Conservation (phyloP, 2,329 filamentous ascomycete species). For the Coniosporium tulheliwenetii region DNA sequence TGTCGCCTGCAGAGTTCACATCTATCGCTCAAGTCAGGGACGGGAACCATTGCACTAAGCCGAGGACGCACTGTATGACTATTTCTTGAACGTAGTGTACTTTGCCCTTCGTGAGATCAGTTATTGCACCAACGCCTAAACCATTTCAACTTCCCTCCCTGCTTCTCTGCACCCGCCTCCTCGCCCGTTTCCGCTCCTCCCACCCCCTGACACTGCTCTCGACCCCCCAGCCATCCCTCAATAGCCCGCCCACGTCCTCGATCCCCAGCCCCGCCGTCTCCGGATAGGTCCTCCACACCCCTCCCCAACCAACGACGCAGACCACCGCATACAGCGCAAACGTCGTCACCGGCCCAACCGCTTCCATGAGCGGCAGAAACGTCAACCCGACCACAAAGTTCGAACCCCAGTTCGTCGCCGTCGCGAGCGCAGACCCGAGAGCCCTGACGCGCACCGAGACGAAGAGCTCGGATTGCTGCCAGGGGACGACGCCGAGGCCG, state of each 20-base stretch:
- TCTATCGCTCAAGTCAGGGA: no score
- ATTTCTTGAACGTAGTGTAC: no score
- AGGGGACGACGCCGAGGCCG: constrained; percentile 82
- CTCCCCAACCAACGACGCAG: constrained; percentile 51
- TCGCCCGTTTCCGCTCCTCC: not conserved
- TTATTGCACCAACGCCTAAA: no score
- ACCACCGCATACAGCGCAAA: constrained; percentile 67
- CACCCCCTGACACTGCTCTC: constrained; percentile 6
- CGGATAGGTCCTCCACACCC: constrained; percentile 63
- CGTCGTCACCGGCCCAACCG: constrained; percentile 55
- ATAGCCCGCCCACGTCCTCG: constrained; percentile 60
- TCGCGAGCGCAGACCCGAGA: constrained; percentile 55
- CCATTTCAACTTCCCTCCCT: not conserved
- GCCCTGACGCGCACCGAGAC: constrained; percentile 59
- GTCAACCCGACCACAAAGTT: constrained; percentile 80
- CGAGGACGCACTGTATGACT: no score
- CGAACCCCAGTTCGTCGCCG: constrained; percentile 73
- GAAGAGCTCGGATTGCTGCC: constrained; percentile 72
- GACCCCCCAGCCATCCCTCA: constrained; percentile 60
- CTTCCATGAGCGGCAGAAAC: constrained; percentile 76
- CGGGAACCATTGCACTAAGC: no score
- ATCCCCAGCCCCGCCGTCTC: constrained; percentile 71
- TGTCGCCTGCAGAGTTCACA: no score
- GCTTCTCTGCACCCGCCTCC: not conserved
- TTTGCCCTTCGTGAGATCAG: no score